phyloP scores from a whole-genome alignment of 1,284 basidiomycete genomes.

The Puccinia hordei region DNA sequence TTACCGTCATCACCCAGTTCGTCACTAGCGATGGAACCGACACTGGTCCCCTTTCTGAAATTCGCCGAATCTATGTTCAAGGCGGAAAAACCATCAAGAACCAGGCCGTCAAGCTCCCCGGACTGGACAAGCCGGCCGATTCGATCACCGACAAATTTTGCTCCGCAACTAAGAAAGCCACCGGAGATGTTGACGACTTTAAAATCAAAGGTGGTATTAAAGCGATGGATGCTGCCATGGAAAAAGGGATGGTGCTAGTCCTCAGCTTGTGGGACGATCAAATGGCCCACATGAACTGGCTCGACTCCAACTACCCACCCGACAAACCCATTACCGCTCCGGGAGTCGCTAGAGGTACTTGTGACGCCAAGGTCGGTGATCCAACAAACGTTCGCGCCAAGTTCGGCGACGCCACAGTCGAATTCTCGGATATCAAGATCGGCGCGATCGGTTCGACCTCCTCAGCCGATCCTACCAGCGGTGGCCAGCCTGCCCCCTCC shows the following conservation, averaged over 20 bases:
- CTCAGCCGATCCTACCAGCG: not conserved
- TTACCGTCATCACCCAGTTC: slow-evolving; percentile 47
- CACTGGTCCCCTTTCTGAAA: slow-evolving; percentile 12
- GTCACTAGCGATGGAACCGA: slow-evolving; percentile 28
- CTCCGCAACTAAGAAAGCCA: slow-evolving; percentile 61
- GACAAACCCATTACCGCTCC: slow-evolving; percentile 52
- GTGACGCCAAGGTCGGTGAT: slow-evolving; percentile 63
- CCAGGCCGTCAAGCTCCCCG: slow-evolving; percentile 15
- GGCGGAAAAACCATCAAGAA: slow-evolving; percentile 40
- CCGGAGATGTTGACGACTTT: slow-evolving; percentile 64
- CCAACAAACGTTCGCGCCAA: slow-evolving; percentile 63
- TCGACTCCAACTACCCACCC: slow-evolving; percentile 66
- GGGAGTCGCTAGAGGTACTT: slow-evolving; percentile 66
- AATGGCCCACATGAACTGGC: slow-evolving; percentile 67
- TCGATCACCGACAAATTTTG: slow-evolving; percentile 63
- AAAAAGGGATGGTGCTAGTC: slow-evolving; percentile 65
- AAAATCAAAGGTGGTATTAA: slow-evolving; percentile 62
- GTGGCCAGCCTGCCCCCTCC: too few relatives aligned
- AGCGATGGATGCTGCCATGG: slow-evolving; percentile 63
- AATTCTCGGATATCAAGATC: slow-evolving; percentile 61
- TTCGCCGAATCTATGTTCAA: slow-evolving; percentile 32
- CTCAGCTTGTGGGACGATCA: slow-evolving; percentile 67
- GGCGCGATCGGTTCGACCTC: slow-evolving; percentile 18
- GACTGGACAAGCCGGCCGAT: slow-evolving; percentile 55
- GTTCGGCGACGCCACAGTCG: slow-evolving; percentile 59